Percentiles rank a stretch among this genome's conserved stretches.
phyloP scores from a whole-genome alignment of 176 grass and related monocot genomes.

The Aegilops longissima region DNA sequence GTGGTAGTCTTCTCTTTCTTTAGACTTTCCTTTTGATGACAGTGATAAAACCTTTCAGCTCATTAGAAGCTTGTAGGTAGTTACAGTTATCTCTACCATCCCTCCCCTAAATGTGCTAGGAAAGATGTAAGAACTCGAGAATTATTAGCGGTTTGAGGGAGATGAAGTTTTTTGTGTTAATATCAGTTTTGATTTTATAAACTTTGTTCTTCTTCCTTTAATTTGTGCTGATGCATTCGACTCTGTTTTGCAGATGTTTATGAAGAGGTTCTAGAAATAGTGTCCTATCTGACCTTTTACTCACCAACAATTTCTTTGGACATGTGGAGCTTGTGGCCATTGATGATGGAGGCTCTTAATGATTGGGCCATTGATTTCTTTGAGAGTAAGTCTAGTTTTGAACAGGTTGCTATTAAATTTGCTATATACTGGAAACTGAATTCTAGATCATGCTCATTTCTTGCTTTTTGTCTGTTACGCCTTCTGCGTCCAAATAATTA shows the following conservation, averaged over 20 bases:
- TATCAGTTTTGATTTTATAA: conserved; percentile 8
- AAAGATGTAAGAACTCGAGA: not conserved
- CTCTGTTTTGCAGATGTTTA: conserved; percentile 78
- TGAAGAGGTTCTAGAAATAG: conserved; percentile 95
- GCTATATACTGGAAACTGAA: not conserved
- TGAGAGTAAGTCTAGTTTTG: conserved; percentile 75
- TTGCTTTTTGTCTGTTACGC: not conserved
- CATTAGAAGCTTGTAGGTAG: not conserved
- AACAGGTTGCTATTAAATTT: not conserved
- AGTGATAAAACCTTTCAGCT: not conserved
- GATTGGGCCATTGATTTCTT: conserved; percentile 98
- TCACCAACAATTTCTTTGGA: conserved; percentile 83
- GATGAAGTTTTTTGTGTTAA: not conserved
- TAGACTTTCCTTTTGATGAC: not conserved
- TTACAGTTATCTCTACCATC: not conserved
- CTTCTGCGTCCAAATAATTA: not conserved
- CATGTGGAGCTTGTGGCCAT: conserved; percentile 96
- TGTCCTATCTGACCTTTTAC: conserved; percentile 95
- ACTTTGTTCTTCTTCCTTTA: not conserved
- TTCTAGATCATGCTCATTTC: not conserved
- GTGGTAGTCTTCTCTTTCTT: not conserved
- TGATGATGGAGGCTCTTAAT: conserved; percentile 87
- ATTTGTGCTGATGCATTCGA: not conserved
- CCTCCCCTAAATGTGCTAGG: not conserved
- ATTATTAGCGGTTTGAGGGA: not conserved